These are phyloP conservation scores for Mycena filopes DNA, from an alignment of 768 basidiomycete species.

Conservation along the genomic window DNA sequence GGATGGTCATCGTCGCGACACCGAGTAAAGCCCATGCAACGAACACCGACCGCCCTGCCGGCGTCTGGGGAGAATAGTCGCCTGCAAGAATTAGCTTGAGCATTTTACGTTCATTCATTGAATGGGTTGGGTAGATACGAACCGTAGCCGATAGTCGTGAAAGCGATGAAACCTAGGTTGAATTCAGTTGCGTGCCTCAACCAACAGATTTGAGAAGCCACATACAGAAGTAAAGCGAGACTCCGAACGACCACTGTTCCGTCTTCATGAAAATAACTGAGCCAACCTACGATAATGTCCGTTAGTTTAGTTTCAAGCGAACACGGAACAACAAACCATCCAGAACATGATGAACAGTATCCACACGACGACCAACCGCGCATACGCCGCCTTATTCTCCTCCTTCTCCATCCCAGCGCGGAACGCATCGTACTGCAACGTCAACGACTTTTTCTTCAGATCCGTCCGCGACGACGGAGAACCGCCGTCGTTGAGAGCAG, in stretches of 20 bases:
- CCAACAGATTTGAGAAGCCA: conserved; percentile 2
- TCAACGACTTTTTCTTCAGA: conserved; percentile 34
- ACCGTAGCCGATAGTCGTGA: conserved; percentile 81
- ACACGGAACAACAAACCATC: conserved; percentile 44
- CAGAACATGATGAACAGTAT: conserved; percentile 80
- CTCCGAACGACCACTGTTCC: conserved; percentile 74
- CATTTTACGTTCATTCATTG: background rate
- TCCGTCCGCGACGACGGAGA: conserved; percentile 6
- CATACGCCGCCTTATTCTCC: conserved; percentile 65
- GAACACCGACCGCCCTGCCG: conserved; percentile 80
- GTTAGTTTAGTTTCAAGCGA: background rate
- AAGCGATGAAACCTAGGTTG: conserved; percentile 70
- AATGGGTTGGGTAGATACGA: background rate
- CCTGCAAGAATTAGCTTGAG: conserved; percentile 43
- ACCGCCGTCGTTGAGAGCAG: background rate
- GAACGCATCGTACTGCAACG: conserved; percentile 44
- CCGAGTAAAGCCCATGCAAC: conserved; percentile 83
- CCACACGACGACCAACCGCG: conserved; percentile 68
- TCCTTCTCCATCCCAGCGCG: conserved; percentile 46
- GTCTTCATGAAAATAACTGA: conserved; percentile 75
- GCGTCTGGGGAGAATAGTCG: conserved; percentile 70
- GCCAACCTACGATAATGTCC: conserved; percentile 58
- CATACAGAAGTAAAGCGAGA: conserved; percentile 79
- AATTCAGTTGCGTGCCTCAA: background rate
- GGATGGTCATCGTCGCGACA: conserved; percentile 79